These are phyloP conservation scores for Leishmania tarentolae DNA, from an alignment of 208 protist genomes.

Conservation along the genomic window DNA sequence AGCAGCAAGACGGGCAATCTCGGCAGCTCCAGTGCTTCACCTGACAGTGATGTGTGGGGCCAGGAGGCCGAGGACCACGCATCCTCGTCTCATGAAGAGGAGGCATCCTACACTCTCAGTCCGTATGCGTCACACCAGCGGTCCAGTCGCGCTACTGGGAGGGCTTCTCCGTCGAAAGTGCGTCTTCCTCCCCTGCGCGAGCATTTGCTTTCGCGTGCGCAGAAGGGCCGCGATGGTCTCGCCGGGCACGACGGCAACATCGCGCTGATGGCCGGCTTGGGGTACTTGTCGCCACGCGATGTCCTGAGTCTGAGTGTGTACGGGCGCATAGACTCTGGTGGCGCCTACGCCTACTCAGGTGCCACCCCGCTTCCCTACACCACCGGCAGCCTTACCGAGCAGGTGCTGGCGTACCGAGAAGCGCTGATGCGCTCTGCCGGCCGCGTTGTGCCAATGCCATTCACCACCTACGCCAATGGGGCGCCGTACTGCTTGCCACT, in stretches of 20 bases:
- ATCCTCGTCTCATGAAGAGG: neutral
- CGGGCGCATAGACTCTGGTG: slow-evolving; percentile 15
- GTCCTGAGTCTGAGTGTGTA: slow-evolving; percentile 49
- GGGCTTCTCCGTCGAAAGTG: neutral
- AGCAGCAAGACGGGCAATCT: slow-evolving; percentile 1
- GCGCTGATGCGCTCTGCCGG: slow-evolving; percentile 33
- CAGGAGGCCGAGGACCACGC: slow-evolving; percentile 2
- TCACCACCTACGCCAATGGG: slow-evolving; percentile 27
- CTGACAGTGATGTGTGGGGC: neutral
- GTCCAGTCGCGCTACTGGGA: neutral
- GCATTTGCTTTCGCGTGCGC: neutral
- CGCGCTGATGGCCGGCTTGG: slow-evolving; percentile 3
- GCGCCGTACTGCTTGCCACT: slow-evolving; percentile 35
- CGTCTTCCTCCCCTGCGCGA: slow-evolving; percentile 6
- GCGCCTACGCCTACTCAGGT: slow-evolving; percentile 25
- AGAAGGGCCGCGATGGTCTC: neutral
- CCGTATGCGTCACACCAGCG: neutral
- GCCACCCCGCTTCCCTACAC: slow-evolving; percentile 2
- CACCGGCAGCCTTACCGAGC: neutral
- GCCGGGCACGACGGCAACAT: neutral
- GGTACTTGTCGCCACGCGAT: slow-evolving; percentile 58
- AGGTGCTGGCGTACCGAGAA: slow-evolving; percentile 51
- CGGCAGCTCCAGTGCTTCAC: neutral
- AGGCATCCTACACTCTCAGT: neutral
- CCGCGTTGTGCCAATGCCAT: slow-evolving; percentile 19